Conservation (phyloP, 345 rosid genomes). For the Nasturtium officinale region DNA sequence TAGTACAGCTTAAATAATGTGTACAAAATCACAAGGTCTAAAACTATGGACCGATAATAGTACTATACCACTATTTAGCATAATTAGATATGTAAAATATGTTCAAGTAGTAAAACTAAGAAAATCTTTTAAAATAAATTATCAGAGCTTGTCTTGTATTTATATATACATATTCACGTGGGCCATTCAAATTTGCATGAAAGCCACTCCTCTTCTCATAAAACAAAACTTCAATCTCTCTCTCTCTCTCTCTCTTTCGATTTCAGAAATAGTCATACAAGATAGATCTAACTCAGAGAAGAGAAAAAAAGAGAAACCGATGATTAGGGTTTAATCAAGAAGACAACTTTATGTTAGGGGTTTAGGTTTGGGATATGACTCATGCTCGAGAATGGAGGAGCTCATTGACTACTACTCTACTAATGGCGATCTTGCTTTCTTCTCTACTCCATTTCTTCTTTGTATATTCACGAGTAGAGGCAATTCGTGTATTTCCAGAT, state of each 20-base stretch:
- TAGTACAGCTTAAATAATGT: conserved; percentile 9
- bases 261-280: conserved; percentile 16
- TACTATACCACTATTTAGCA: conserved; percentile 25
- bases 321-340: conserved; percentile 38
- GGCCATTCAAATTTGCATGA: conserved; percentile 47
- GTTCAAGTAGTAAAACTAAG: conserved; percentile 17
- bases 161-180: conserved; percentile 41
- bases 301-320: neutral
- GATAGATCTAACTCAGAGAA: conserved; percentile 29
- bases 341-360: conserved; percentile 42
- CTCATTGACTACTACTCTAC: conserved; percentile 16
- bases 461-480: conserved; percentile 45
- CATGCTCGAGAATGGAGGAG: conserved; percentile 44
- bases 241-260: conserved; percentile 5
- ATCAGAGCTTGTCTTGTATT: conserved; percentile 40
- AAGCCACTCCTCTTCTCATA: conserved; percentile 35
- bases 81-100: conserved; percentile 17
- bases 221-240: conserved; percentile 35
- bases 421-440: conserved; percentile 36
- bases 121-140: neutral
- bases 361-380: conserved; percentile 41
- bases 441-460: conserved; percentile 22
- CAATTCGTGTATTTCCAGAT: conserved; percentile 51
- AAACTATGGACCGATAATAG: conserved; percentile 24
- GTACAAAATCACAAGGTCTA: neutral